phyloP scores from a whole-genome alignment of 345 rosid species.

The Chamaenerion angustifolium region DNA sequence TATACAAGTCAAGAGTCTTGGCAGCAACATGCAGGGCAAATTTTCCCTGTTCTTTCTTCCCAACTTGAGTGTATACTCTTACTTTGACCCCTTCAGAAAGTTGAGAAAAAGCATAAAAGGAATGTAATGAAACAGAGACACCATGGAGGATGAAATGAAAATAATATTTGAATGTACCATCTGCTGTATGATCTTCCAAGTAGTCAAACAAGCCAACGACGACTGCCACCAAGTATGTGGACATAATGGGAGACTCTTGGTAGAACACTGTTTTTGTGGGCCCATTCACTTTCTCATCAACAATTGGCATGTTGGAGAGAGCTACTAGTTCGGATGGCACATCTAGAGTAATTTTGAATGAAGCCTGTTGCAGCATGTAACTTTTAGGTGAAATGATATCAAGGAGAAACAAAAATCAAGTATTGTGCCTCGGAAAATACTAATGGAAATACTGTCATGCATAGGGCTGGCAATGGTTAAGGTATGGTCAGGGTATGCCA shows the following conservation, averaged over 20 bases:
- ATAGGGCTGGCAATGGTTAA: too few species aligned
- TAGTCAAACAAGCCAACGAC: slow-evolving; percentile 85
- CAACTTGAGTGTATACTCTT: slow-evolving; percentile 83
- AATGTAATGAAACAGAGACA: not conserved
- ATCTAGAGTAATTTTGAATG: slow-evolving; percentile 76
- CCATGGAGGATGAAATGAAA: not conserved
- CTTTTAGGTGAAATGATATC: not conserved
- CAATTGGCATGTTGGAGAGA: slow-evolving; percentile 81
- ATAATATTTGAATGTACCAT: slow-evolving; percentile 31
- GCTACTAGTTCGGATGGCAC: slow-evolving; percentile 76
- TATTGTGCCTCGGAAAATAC: too few species aligned
- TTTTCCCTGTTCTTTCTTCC: slow-evolving; percentile 75
- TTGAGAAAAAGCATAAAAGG: slow-evolving; percentile 7
- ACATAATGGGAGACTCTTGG: slow-evolving; percentile 88
- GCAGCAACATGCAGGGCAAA: slow-evolving; percentile 93
- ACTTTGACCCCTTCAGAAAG: slow-evolving; percentile 54
- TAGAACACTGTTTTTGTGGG: slow-evolving; percentile 45
- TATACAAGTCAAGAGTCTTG: slow-evolving; percentile 69
- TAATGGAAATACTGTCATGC: too few species aligned
- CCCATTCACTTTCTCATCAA: slow-evolving; percentile 63
- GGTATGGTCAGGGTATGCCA: too few species aligned
- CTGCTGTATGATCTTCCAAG: slow-evolving; percentile 77
- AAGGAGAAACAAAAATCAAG: too few species aligned
- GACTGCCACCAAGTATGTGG: slow-evolving; percentile 89
- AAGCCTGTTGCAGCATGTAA: slow-evolving; percentile 46